These are phyloP conservation scores for Eucalyptus sp. DNA, from an alignment of 345 rosid species.

Conservation along the genomic window DNA sequence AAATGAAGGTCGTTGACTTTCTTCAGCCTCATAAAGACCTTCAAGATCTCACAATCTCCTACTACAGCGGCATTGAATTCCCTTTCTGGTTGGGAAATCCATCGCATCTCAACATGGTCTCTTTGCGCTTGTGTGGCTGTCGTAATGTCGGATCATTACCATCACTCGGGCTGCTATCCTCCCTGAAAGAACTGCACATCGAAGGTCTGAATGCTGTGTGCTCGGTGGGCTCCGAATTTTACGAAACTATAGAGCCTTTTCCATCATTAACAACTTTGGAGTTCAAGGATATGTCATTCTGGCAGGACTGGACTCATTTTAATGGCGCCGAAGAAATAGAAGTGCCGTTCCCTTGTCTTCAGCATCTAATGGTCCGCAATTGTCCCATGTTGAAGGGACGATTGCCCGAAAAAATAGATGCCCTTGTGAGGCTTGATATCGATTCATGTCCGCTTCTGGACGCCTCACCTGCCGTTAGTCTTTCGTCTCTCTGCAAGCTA, in stretches of 20 bases:
- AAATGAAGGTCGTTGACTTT: neutral
- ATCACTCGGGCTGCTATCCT: conserved; percentile 7
- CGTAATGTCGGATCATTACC: neutral
- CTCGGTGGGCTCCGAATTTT: neutral
- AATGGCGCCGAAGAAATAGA: neutral
- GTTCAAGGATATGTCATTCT: neutral
- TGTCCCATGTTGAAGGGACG: no score
- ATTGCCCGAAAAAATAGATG: no score
- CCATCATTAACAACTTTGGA: neutral
- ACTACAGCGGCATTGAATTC: neutral
- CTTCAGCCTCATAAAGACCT: neutral
- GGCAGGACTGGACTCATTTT: neutral
- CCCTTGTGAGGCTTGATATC: no score
- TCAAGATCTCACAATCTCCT: neutral
- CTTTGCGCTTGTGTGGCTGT: neutral
- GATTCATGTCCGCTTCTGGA: neutral
- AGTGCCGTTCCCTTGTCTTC: neutral
- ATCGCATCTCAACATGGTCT: neutral
- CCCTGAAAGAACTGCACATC: neutral
- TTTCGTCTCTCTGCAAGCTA: neutral
- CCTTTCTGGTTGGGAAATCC: neutral
- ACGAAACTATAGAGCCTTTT: neutral
- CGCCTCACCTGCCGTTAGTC: neutral
- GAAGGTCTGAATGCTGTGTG: neutral
- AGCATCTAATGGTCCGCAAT: neutral